Evolutionary conservation across 257 asterid genomes (phyloP), one percentile per base, ranked within the genome.

Genomic region (Plantago major): DNA sequence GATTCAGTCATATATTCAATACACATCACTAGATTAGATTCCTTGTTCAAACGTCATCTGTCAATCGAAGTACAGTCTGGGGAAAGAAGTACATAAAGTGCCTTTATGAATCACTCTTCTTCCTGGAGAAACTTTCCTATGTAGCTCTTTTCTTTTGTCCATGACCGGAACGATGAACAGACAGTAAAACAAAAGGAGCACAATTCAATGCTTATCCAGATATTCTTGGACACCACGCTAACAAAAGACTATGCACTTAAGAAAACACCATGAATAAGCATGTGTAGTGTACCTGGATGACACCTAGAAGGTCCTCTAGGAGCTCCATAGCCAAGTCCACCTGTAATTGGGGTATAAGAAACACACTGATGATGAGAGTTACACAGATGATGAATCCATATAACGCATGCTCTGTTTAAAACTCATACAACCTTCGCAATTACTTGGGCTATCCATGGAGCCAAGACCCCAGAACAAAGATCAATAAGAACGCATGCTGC

Each of bases 361-460:
- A 54, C 46, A 57, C 64, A 65, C 69, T 40, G 62, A 58, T 17
- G 16, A 60, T 51, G 50, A 58, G 13, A 12, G 63, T 58, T 64
- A 17, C 69, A 62, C 62, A 56, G 44, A 59, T 26, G 67, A 60
- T 46, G 58, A 66, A 58, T 22, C 54, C 46, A 26, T n/a, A 52
- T 26, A 55, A 66, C 65, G 58, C 38, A 74, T 40, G 55, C 43
- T 70, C 61, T 45, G 52, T 54, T 33, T 69, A 69, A 47, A 17
- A 57, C 30, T 44, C 57, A 47, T 56, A 69, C 58, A 62, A 87
- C 99, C 97, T 92, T 92, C 42, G 95, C 97, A 62, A 92, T 80
- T 48, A 92, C 88, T 83, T 86, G 99, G 76, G 91, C 80, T 68
- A 82, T 83, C 97, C 99, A 92, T 66, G 99, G 96, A 60, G 95